Base-by-base conservation (phyloP, 768 basidiomycete genomes). In the Tricholoma flavovirens region DNA sequence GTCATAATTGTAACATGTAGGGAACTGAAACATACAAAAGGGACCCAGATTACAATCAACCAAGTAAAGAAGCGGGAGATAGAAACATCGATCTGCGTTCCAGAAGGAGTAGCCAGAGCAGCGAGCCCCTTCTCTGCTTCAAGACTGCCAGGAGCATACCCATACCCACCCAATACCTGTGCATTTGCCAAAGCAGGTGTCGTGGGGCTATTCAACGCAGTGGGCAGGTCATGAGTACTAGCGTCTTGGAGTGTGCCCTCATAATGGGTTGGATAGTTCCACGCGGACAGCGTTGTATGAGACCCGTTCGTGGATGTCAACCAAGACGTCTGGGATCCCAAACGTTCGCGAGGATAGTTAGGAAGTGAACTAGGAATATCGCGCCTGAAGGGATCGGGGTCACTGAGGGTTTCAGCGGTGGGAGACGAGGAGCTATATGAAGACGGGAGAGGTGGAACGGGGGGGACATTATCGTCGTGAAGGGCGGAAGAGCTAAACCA, bases 311-410 rank as follows among this genome's bases (percentile, higher is more conserved):
- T 77, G 3, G 86, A 86, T 0, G 85, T 85, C 55, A 90, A 67
- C 88, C 88, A 90, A 4, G 88, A 90, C 15, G 74, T 82, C 66
- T 87, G 85, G 6, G 87, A 88, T 8, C 77, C 83, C 17, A 83
- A 66, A 30, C 86, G 81, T 30, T 67, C 66, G 38, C 78, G 81
- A 33, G 75, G 75, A 42, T 72, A 63, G 19, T 70, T 66, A 8
- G 73, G 70, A 49, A 68, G 59, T 5, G 71, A 69, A 32, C 69
- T 66, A 7, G 82, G 80, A 19, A 71, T 66, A 46, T 81, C 78
- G 30, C 82, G 80, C 51, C 82, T 75, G 75, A 89, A 87, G 8
- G 84, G 86, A 59, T 88, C 87, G 6, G 81, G 76, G 58, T 83
- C 79, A 59, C 66, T 64, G 50, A 78, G 69, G 43, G 63, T 60